phyloP scores from a whole-genome alignment of 2,329 filamentous ascomycete species.

The Beauveria bassiana region DNA sequence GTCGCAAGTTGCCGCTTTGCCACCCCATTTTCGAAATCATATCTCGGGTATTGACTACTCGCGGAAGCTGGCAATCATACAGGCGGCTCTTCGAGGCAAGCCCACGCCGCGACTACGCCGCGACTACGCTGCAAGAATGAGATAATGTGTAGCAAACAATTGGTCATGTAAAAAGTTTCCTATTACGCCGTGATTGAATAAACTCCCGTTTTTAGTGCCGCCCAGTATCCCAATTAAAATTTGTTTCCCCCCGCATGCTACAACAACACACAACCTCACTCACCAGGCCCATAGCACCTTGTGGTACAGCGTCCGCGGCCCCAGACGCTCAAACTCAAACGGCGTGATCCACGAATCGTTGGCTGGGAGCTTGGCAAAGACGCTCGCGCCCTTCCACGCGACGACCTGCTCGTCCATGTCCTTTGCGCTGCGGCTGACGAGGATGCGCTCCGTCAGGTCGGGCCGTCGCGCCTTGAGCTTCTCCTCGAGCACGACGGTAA shows the following conservation, averaged over 20 bases:
- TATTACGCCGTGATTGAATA: background rate
- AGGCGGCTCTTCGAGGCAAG: too few relatives aligned
- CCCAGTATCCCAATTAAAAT: background rate
- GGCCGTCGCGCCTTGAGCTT: constrained; percentile 60
- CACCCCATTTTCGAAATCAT: too few relatives aligned
- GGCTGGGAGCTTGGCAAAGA: constrained; percentile 84
- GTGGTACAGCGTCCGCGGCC: constrained; percentile 73
- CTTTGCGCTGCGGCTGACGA: constrained; percentile 65
- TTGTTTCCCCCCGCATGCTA: background rate
- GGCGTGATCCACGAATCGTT: constrained; percentile 94
- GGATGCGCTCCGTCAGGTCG: constrained; percentile 51
- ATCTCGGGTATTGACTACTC: too few relatives aligned
- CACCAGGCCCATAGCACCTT: constrained; percentile 63
- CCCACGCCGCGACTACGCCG: too few relatives aligned
- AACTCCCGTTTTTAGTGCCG: background rate
- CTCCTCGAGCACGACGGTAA: constrained; percentile 78
- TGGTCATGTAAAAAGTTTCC: background rate
- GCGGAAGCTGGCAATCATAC: too few relatives aligned
- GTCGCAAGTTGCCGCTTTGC: too few relatives aligned
- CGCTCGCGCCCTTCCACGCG: constrained; percentile 93
- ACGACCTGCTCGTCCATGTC: constrained; percentile 98
- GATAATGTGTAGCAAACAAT: background rate
- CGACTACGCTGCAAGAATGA: too few relatives aligned
- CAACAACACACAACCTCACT: constrained; percentile 23
- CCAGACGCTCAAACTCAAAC: constrained; percentile 81